Percentiles rank a stretch among this genome's conserved stretches.
These are phyloP conservation scores for Cercophora sp. DNA, from an alignment of 495 filamentous ascomycete genomes.

Conservation along the genomic window DNA sequence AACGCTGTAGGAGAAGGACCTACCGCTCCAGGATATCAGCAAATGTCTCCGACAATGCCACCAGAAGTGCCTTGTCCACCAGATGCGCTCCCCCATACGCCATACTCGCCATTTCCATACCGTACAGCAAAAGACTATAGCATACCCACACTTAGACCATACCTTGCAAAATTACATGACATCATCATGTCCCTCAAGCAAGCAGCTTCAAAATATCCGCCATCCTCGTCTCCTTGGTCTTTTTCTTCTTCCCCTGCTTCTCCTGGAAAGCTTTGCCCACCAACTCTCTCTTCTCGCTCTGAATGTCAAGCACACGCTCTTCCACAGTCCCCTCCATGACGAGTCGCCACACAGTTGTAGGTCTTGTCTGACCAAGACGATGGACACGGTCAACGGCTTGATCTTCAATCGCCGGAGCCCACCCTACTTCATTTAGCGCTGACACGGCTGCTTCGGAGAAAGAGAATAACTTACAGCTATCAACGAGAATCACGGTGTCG, in stretches of 20 bases:
- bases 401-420: slow-evolving; percentile 91
- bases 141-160: no score
- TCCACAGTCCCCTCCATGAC: slow-evolving; percentile 85
- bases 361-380: slow-evolving; percentile 75
- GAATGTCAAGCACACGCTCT: slow-evolving; percentile 76
- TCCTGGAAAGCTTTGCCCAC: slow-evolving; percentile 75
- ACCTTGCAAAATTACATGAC: no score
- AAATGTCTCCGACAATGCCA: no score
- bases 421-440: no score
- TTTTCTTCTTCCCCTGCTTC: slow-evolving; percentile 40
- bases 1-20: no score
- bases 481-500: slow-evolving; percentile 78
- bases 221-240: slow-evolving; percentile 40
- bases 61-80: no score
- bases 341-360: slow-evolving; percentile 74
- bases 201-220: slow-evolving; percentile 40
- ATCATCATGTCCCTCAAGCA: slow-evolving; percentile 15
- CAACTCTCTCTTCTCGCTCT: slow-evolving; percentile 74
- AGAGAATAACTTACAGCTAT: no score
- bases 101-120: no score
- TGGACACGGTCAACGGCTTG: slow-evolving; percentile 92
- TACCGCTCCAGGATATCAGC: no score
- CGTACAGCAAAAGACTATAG: no score
- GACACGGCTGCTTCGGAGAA: no score
- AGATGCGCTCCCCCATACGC: no score